phyloP scores from a whole-genome alignment of 129 eudicot species.

The Escallonia rubra region DNA sequence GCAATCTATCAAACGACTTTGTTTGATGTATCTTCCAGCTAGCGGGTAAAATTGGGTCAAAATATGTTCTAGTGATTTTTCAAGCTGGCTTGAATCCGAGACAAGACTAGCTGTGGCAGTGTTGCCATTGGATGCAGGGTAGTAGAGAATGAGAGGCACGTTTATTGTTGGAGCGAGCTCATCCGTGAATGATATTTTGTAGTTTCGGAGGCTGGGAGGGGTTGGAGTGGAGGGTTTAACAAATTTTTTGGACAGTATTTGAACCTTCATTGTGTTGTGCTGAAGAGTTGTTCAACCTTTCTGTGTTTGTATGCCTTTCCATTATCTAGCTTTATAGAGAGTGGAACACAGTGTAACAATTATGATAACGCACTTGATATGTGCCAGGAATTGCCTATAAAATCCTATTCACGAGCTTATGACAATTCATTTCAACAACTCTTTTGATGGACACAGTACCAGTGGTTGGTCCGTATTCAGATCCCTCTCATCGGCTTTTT shows the following conservation, averaged over 20 bases:
- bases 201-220: background rate
- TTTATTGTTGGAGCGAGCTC: conserved; percentile 4
- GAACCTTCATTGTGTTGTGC: conserved; percentile 5
- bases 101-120: background rate
- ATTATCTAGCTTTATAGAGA: too few species aligned
- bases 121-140: background rate
- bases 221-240: conserved; percentile 18
- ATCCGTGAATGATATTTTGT: conserved; percentile 3
- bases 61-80: too few species aligned
- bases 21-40: conserved; percentile 8
- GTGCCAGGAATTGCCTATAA: too few species aligned
- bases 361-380: too few species aligned
- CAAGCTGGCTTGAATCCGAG: background rate
- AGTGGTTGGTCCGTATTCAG: too few species aligned
- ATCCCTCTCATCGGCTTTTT: too few species aligned
- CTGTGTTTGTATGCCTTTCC: too few species aligned
- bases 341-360: too few species aligned
- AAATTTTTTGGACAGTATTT: conserved; percentile 12
- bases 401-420: too few species aligned
- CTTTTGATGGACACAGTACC: too few species aligned
- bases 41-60: conserved; percentile 10
- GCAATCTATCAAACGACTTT: conserved; percentile 7
- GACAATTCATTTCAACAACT: too few species aligned
- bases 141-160: conserved; percentile 7
- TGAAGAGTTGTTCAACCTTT: too few species aligned